Base-by-base conservation (phyloP, 192 early-diverging fungal genomes). In the Podila clonocystis region DNA sequence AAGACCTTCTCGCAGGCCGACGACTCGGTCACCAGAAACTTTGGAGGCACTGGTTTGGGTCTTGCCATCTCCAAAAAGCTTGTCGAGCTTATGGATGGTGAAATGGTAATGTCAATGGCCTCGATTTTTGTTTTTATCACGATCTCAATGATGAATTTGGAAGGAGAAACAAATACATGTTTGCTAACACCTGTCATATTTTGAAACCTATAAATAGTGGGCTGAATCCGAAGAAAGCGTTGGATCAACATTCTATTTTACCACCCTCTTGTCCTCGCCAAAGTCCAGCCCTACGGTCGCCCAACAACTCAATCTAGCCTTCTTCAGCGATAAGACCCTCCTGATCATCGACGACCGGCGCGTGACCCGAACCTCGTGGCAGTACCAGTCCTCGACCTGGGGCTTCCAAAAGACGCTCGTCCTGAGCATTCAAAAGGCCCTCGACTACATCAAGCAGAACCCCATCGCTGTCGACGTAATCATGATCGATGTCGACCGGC, bases 1-100 rank as follows among this genome's bases (percentile, higher is more conserved):
- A 75, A 82, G 60, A 80, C 79, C 13, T 86, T 86, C 52, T 82
- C 77, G 11, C 85, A 86, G 65, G 85, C 85, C 29, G 85, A 86
- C 29, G 78, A 77, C 11, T 82, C 79, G n/a, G 78, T 86, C 9
- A 82, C 85, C 5, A 68, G 85, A 41, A 75, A 72, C 59, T 84
- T 82, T 82, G 85, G 85, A 57, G 85, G 85, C 24, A 86, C 83
- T 7, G 85, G 85, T 24, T 50, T 84, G 24, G 83, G 83, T 22
- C 68, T 84, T 12, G 83, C 83, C 17, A 84, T 84, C n/a, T 78
- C 77, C 29, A 78, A 79, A 36, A 74, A 74, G 30, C 62, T 84
- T 26, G 70, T 75, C 13, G 77, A 84, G 62, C 41, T 84, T 6
- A 84, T 84, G 83, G 76, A 84, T 50, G 83, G 83, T 36, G 76